Base-by-base conservation (phyloP, 306 rosid species). In the Fagus crenata region DNA sequence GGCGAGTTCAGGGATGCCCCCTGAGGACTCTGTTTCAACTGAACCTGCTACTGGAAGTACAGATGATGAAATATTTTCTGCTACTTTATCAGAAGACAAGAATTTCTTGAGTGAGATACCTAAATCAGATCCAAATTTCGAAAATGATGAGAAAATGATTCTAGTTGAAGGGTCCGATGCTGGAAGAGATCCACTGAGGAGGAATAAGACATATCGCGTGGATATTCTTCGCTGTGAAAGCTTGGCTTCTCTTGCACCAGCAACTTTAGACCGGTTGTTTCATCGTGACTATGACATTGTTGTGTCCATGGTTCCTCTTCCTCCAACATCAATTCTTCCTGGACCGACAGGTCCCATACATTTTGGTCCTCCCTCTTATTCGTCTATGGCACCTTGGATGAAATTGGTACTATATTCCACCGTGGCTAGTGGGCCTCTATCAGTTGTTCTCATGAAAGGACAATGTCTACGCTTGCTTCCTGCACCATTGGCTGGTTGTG, bases 311-410 rank as follows among this genome's bases (percentile, higher is more conserved):
- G 88, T 89, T 87, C 99, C 99, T 85, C 97, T 91, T 75, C 92
- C 99, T 56, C 93, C 77, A 61, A 91, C 90, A 37, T 89, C 99
- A 71, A 72, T 92, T 81, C 98, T 95, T 88, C 99, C 99, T 71
- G 89, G 89, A 71, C 88, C 93, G 1, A 28, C 90, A 37, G 93
- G 96, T 60, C 97, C 96, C 5, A 81, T 91, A 84, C 96, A 95
- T 87, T 95, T 95, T 84, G 97, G 98, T 76, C 97, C 99, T 73
- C 98, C 99, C 36, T 85, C 98, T 18, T 89, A 92, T 86, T 92
- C 97, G 63, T 92, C 89, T 17, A 90, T 91, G 96, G 88, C 97
- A 83, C 99, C 97, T 77, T 92, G 99, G 99, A 92, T 95, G 97
- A 95, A 95, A 79, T 72, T 95, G 82, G 98, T 89, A n/a, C 73